Conservation (phyloP, 2,329 filamentous ascomycete species). For the Dothideomycetes sp. region DNA sequence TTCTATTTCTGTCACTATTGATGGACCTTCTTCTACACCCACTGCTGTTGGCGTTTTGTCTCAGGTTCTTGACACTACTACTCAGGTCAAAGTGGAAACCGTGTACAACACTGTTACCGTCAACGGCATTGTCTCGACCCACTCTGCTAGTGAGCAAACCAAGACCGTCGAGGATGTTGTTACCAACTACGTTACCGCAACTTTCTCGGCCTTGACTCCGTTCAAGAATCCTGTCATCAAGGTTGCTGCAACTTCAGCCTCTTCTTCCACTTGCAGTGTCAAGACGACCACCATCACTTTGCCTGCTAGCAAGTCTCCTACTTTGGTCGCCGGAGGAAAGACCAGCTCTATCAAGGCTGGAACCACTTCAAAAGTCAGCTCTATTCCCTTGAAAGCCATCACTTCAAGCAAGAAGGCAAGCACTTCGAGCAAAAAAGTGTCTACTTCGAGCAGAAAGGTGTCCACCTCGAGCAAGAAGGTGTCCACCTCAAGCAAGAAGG, state of each 20-base stretch:
- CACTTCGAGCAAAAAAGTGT: background rate
- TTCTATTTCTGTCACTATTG: conserved; percentile 1
- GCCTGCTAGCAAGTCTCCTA: conserved; percentile 8
- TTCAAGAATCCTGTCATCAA: conserved; percentile 5
- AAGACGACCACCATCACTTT: conserved; percentile 10
- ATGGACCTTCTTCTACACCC: conserved; percentile 2
- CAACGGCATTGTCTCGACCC: conserved; percentile 10
- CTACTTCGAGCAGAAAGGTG: background rate
- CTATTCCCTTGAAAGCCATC: background rate
- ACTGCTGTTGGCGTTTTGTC: conserved; percentile 11
- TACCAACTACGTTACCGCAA: conserved; percentile 13
- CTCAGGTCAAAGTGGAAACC: conserved; percentile 14
- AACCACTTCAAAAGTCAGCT: conserved; percentile 3
- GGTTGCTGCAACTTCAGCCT: background rate
- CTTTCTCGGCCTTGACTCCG: conserved; percentile 10
- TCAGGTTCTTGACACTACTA: conserved; percentile 13
- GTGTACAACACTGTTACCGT: conserved; percentile 13
- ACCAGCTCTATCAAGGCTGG: conserved; percentile 1
- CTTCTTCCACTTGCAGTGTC: conserved; percentile 5
- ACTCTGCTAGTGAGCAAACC: conserved; percentile 11
- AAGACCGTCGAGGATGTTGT: conserved; percentile 13
- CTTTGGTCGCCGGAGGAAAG: conserved; percentile 1
- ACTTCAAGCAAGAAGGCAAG: background rate
- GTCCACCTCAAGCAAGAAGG: conserved; percentile 4
- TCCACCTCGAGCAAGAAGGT: conserved; percentile 8